A percentile compares a stretch with the other conserved stretches of the same genome.
phyloP scores from a whole-genome alignment of 179 eudicot genomes.

The Silene noctiflora region DNA sequence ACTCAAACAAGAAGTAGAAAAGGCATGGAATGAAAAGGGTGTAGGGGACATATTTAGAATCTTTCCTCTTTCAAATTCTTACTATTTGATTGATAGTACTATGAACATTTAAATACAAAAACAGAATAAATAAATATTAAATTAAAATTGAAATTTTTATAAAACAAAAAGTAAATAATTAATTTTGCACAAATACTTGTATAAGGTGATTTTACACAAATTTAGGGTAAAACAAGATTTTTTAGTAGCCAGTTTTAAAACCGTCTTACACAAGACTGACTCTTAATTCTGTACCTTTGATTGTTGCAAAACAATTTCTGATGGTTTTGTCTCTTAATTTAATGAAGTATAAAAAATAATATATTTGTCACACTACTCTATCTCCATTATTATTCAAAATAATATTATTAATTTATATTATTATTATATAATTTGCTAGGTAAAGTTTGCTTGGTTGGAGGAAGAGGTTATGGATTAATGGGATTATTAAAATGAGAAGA shows the following conservation, averaged over 20 bases:
- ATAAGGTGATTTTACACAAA: too few relatives aligned
- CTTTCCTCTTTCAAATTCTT: constrained; percentile 9
- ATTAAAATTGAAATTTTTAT: too few relatives aligned
- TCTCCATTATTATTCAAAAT: constrained; percentile 5
- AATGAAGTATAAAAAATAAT: constrained; percentile 20
- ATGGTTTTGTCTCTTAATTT: constrained; percentile 41
- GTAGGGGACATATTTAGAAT: constrained; percentile 27
- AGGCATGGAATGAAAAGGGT: constrained; percentile 25
- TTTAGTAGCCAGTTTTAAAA: too few relatives aligned
- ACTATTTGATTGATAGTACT: constrained; percentile 6
- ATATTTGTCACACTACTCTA: constrained; percentile 19
- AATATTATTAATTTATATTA: not conserved
- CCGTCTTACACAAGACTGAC: not conserved
- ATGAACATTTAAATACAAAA: not conserved
- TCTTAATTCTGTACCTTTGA: constrained; percentile 16
- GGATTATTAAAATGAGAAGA: constrained; percentile 56
- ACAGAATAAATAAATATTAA: not conserved
- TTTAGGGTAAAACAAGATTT: too few relatives aligned
- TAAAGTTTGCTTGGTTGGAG: constrained; percentile 30
- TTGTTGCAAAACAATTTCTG: constrained; percentile 27
- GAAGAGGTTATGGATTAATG: constrained; percentile 36
- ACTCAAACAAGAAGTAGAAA: not conserved
- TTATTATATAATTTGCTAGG: not conserved
- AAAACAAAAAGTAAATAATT: not conserved
- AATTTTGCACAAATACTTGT: too few relatives aligned